Evolutionary conservation across 768 basidiomycete genomes (phyloP).

Genomic region (Amanita jacksonii): DNA sequence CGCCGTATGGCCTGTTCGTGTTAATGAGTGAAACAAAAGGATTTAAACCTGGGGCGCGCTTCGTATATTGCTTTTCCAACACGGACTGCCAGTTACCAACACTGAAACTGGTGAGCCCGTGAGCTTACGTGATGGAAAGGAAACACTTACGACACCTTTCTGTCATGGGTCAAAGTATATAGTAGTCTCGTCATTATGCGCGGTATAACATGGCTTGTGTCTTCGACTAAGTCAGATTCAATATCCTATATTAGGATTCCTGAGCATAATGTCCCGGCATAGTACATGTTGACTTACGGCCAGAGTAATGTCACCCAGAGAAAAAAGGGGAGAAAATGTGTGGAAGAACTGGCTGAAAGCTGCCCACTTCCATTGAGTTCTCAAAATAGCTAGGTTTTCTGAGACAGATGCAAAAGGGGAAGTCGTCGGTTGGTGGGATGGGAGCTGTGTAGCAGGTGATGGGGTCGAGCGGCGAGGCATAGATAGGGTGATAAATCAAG

Average conservation of each 20-base stretch:
- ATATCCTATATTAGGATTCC: constrained; percentile 44
- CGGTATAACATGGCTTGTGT: constrained; percentile 50
- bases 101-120: constrained; percentile 28
- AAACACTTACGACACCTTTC: constrained; percentile 61
- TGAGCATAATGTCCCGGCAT: constrained; percentile 9
- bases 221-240: constrained; percentile 63
- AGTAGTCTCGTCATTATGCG: constrained; percentile 71
- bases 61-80: constrained; percentile 68
- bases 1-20: constrained; percentile 34
- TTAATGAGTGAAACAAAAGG: constrained; percentile 72
- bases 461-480: constrained; percentile 53
- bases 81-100: constrained; percentile 71
- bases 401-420: constrained; percentile 11
- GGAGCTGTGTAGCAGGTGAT: constrained; percentile 16
- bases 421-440: constrained; percentile 13
- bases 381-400: constrained; percentile 42
- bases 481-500: too few relatives aligned
- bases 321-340: constrained; percentile 69
- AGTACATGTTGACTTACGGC: constrained; percentile 36
- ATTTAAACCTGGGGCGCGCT: constrained; percentile 60
- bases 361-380: constrained; percentile 89
- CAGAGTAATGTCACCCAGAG: constrained; percentile 61
- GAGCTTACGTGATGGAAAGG: constrained; percentile 2
- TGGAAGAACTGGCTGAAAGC: constrained; percentile 85
- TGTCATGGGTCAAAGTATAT: constrained; percentile 67